These are phyloP conservation scores for Singerocomus rubriflavus DNA, from an alignment of 1,284 basidiomycete genomes.

Conservation along the genomic window DNA sequence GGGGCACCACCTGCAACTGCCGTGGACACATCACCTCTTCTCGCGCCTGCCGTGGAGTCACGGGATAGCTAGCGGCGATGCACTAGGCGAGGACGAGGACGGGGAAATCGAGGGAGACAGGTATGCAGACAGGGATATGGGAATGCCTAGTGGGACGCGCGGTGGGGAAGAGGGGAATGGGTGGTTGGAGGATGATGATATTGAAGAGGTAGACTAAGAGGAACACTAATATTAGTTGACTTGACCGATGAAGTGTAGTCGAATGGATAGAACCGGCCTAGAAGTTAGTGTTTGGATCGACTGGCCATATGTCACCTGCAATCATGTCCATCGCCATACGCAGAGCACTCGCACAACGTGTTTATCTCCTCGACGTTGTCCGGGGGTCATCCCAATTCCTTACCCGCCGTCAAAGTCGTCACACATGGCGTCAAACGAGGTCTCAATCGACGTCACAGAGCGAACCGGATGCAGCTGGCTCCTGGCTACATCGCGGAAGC, in stretches of 20 bases:
- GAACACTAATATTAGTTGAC: no score
- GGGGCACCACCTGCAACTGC: slow-evolving; percentile 21
- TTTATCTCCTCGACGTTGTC: not conserved
- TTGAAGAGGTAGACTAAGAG: slow-evolving; percentile 45
- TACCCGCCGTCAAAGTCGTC: not conserved
- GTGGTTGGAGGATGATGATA: slow-evolving; percentile 69
- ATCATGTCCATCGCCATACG: slow-evolving; percentile 5
- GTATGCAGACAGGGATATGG: slow-evolving; percentile 20
- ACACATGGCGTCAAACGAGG: slow-evolving; percentile 1
- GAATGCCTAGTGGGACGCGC: slow-evolving; percentile 18
- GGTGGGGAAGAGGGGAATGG: slow-evolving; percentile 35
- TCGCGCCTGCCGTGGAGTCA: slow-evolving; percentile 48
- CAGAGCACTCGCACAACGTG: slow-evolving; percentile 4
- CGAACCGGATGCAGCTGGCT: not conserved
- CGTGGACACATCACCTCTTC: slow-evolving; percentile 52
- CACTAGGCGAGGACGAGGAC: slow-evolving; percentile 30
- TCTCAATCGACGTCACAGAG: slow-evolving; percentile 10
- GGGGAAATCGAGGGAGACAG: slow-evolving; percentile 22
- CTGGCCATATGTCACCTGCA: not conserved
- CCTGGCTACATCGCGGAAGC: slow-evolving; percentile 20
- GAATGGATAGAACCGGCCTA: not conserved
- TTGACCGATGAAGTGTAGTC: no score
- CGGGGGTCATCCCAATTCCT: not conserved
- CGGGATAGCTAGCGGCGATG: slow-evolving; percentile 25
- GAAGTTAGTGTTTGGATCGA: not conserved